Conservation (phyloP, 169 alveolate species). For the Plasmodium inui region DNA sequence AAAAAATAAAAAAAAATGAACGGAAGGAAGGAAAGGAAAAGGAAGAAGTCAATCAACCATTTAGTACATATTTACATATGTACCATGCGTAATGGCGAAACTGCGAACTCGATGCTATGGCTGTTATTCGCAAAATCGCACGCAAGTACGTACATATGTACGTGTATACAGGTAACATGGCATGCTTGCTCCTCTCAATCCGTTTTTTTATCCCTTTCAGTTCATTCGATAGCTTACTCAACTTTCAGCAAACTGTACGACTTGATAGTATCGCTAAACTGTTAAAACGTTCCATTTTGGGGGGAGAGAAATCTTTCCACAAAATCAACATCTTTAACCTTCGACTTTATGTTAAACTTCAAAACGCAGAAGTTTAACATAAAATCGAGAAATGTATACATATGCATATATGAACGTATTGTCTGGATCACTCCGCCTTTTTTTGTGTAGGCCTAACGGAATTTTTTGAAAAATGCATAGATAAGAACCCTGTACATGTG, state of each 20-base stretch:
- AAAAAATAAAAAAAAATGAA: background rate
- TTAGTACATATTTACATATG: background rate
- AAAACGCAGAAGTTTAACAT: background rate
- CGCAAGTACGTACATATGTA: background rate
- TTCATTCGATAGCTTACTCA: slow-evolving; percentile 7
- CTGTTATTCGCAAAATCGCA: background rate
- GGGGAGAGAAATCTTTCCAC: background rate
- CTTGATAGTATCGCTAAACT: background rate
- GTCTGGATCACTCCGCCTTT: background rate
- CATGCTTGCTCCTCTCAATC: background rate
- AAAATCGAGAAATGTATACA: background rate
- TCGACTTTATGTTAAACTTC: background rate
- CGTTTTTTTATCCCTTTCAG: background rate
- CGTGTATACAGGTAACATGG: background rate
- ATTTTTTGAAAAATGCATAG: background rate
- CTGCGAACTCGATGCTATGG: background rate
- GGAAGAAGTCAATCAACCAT: background rate
- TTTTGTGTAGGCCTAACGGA: slow-evolving; percentile 1
- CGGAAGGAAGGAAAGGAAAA: background rate
- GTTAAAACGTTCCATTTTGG: background rate
- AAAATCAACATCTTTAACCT: background rate
- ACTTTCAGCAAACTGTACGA: background rate
- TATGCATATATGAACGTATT: background rate
- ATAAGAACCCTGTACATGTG: background rate
- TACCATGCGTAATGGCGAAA: background rate